A percentile compares a stretch with the other conserved stretches of the same genome.
These are phyloP conservation scores for Apiotrichum gracile DNA, from an alignment of 1,284 basidiomycete species.

Conservation along the genomic window DNA sequence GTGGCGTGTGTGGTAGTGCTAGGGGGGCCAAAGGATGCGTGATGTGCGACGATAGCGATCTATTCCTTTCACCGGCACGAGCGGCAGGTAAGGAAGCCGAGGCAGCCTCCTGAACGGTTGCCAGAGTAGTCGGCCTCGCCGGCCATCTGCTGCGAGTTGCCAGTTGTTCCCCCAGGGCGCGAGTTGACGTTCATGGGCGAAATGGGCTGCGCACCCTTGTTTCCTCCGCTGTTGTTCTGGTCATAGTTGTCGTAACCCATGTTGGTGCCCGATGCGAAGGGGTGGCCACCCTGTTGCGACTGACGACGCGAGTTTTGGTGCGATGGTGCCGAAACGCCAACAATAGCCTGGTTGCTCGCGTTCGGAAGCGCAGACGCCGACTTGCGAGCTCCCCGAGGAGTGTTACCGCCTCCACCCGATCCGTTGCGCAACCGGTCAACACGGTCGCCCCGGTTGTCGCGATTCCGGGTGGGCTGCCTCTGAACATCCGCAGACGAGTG, in stretches of 20 bases:
- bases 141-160: constrained; percentile 36
- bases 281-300: constrained; percentile 40
- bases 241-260: constrained; percentile 29
- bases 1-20: neutral
- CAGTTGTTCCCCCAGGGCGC: constrained; percentile 26
- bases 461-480: constrained; percentile 34
- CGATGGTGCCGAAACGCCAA: constrained; percentile 42
- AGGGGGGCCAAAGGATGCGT: neutral
- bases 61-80: constrained; percentile 29
- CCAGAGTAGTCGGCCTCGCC: constrained; percentile 39
- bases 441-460: constrained; percentile 42
- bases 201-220: constrained; percentile 25
- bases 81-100: constrained; percentile 43
- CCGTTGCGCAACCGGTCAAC: constrained; percentile 47
- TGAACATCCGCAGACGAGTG: constrained; percentile 24
- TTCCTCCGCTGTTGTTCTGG: constrained; percentile 21
- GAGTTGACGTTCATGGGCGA: constrained; percentile 41
- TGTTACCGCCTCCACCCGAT: constrained; percentile 29
- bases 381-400: constrained; percentile 31
- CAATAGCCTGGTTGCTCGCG: constrained; percentile 46
- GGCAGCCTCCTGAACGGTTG: constrained; percentile 35
- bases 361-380: constrained; percentile 42
- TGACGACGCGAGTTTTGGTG: constrained; percentile 41
- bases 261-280: constrained; percentile 37
- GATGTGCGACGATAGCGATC: neutral